Conservation (phyloP, 257 asterid species). For the Cynanchum wilfordii region DNA sequence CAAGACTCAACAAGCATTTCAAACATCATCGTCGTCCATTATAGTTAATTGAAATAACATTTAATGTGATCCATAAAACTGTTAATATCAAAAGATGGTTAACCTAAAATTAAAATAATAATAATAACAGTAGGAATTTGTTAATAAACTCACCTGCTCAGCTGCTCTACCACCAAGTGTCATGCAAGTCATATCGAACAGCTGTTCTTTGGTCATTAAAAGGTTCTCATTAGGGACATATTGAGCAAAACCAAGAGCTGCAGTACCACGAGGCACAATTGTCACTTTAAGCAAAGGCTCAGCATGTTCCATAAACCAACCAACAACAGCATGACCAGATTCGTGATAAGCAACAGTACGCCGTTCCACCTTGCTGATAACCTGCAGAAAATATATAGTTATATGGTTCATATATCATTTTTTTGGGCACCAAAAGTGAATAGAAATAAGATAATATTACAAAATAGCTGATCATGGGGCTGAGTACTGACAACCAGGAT, state of each 20-base stretch:
- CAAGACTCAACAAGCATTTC: background rate
- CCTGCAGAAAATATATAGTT: constrained; percentile 31
- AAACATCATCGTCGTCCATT: background rate
- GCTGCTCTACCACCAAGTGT: constrained; percentile 92
- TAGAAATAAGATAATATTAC: background rate
- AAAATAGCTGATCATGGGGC: background rate
- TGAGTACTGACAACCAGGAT: background rate
- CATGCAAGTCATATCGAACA: constrained; percentile 88
- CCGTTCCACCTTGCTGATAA: constrained; percentile 63
- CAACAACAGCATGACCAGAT: constrained; percentile 88
- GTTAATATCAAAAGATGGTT: background rate
- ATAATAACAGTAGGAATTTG: background rate
- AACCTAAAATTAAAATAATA: background rate
- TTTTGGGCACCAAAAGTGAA: no score
- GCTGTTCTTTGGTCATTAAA: constrained; percentile 78
- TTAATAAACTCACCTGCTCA: constrained; percentile 59
- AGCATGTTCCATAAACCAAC: constrained; percentile 87
- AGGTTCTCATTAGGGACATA: constrained; percentile 80
- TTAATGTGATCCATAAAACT: background rate
- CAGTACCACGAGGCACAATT: constrained; percentile 87
- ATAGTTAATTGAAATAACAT: background rate
- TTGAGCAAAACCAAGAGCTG: constrained; percentile 90
- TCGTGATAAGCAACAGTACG: constrained; percentile 87
- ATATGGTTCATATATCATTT: background rate
- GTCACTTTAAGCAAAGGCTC: constrained; percentile 82